phyloP scores from a whole-genome alignment of 306 rosid genomes.

The Dalbergia cultrata region DNA sequence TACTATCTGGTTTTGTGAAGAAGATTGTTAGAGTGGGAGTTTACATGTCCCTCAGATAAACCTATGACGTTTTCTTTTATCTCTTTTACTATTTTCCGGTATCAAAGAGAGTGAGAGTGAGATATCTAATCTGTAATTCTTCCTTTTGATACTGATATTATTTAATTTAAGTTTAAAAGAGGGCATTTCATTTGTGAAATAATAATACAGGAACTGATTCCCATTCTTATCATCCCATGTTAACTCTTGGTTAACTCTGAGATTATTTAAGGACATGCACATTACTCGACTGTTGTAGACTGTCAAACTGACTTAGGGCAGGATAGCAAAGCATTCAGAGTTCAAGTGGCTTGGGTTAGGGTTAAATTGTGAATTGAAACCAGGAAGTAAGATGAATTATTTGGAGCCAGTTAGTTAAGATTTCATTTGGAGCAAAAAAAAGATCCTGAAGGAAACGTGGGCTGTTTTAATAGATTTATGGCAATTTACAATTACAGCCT shows the following conservation, averaged over 20 bases:
- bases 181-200: background rate
- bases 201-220: background rate
- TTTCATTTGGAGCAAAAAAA: slow-evolving; percentile 20
- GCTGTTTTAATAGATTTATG: slow-evolving; percentile 9
- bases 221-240: background rate
- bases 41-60: background rate
- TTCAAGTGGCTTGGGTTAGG: background rate
- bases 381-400: background rate
- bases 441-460: background rate
- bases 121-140: background rate
- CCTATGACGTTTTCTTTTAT: background rate
- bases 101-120: background rate
- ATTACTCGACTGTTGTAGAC: background rate
- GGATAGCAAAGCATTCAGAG: background rate
- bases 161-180: slow-evolving; percentile 1
- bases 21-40: background rate
- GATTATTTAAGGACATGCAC: too few species aligned
- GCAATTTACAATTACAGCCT: background rate
- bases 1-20: background rate
- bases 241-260: slow-evolving; percentile 1
- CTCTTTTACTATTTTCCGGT: background rate
- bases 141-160: background rate
- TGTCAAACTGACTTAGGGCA: background rate
- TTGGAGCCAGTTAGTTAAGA: slow-evolving; percentile 13
- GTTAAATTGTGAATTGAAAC: background rate